Percentiles rank a stretch among this genome's conserved stretches.
These are phyloP conservation scores for Tolypocladium ophioglossoides DNA, from an alignment of 2,329 filamentous ascomycete species.

Conservation along the genomic window DNA sequence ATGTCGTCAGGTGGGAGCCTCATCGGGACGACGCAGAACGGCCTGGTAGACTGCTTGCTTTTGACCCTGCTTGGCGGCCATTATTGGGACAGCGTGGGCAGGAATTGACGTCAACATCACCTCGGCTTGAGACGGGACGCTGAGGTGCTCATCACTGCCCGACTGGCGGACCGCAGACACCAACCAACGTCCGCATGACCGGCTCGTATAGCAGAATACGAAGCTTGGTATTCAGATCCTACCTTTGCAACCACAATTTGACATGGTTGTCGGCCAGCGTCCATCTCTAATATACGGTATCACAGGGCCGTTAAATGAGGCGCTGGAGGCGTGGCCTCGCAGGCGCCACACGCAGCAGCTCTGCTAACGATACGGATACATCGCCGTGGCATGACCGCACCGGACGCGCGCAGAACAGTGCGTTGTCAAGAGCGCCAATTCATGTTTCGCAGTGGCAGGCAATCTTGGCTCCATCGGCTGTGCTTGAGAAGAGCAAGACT, in stretches of 20 bases:
- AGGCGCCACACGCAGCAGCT: background rate
- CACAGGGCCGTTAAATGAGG: background rate
- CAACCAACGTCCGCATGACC: background rate
- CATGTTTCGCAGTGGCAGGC: background rate
- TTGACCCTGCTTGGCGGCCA: background rate
- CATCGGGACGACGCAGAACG: too few species aligned
- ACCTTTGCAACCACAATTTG: background rate
- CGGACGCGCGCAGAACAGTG: too few species aligned
- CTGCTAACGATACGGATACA: too few species aligned
- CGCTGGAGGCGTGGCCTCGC: background rate
- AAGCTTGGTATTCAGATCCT: background rate
- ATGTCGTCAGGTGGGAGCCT: too few species aligned
- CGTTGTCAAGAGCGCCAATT: background rate
- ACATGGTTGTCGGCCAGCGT: background rate
- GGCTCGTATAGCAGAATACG: background rate
- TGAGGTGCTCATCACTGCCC: background rate
- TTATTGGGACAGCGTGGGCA: background rate
- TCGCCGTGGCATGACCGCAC: too few species aligned
- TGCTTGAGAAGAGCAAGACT: too few species aligned
- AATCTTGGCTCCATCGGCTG: too few species aligned
- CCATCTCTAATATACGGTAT: too few species aligned
- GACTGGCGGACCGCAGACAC: background rate
- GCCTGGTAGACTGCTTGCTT: too few species aligned
- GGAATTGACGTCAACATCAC: background rate
- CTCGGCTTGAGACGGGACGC: background rate